Evolutionary conservation across 2,329 filamentous ascomycete species (phyloP).

Genomic region (Hypoxylon rubiginosum): DNA sequence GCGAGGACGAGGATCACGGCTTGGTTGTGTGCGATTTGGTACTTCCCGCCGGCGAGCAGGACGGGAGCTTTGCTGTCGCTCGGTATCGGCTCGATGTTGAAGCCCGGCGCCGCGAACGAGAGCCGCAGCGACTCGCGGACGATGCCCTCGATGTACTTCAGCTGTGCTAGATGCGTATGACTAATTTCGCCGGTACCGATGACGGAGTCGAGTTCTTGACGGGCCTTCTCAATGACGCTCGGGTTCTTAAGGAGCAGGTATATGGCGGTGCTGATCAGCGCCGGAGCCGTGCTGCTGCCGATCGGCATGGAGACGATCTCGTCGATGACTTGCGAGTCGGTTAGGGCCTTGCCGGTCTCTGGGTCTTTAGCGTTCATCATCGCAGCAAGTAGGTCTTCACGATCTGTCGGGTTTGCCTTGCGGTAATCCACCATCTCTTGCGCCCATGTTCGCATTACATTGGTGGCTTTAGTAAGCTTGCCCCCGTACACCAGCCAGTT

Average conservation of each 20-base stretch:
- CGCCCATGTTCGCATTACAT: slow-evolving; percentile 67
- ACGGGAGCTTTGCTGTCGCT: slow-evolving; percentile 59
- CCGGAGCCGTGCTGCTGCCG: slow-evolving; percentile 65
- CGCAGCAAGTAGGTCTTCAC: slow-evolving; percentile 72
- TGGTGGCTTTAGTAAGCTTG: slow-evolving; percentile 68
- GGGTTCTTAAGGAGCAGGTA: slow-evolving; percentile 67
- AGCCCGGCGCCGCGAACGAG: slow-evolving; percentile 66
- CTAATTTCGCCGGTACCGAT: slow-evolving; percentile 61
- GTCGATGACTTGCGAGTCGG: slow-evolving; percentile 72
- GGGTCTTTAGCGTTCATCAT: slow-evolving; percentile 72
- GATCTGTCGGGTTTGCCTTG: slow-evolving; percentile 64
- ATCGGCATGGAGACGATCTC: slow-evolving; percentile 78
- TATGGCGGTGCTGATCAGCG: slow-evolving; percentile 60
- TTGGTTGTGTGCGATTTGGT: slow-evolving; percentile 63
- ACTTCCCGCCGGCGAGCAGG: slow-evolving; percentile 62
- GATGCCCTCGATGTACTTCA: slow-evolving; percentile 67
- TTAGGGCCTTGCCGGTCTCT: slow-evolving; percentile 70
- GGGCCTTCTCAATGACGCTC: slow-evolving; percentile 60
- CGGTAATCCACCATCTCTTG: slow-evolving; percentile 70
- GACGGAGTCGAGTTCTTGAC: slow-evolving; percentile 67
- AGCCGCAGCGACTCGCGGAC: slow-evolving; percentile 69
- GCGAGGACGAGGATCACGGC: slow-evolving; percentile 64
- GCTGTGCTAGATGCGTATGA: slow-evolving; percentile 63
- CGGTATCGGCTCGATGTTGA: slow-evolving; percentile 66
- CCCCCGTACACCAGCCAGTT: slow-evolving; percentile 66